Evolutionary conservation across 2,329 filamentous ascomycete species (phyloP), one percentile per base, ranked within the genome.

Genomic region (Huntiella omanensis): DNA sequence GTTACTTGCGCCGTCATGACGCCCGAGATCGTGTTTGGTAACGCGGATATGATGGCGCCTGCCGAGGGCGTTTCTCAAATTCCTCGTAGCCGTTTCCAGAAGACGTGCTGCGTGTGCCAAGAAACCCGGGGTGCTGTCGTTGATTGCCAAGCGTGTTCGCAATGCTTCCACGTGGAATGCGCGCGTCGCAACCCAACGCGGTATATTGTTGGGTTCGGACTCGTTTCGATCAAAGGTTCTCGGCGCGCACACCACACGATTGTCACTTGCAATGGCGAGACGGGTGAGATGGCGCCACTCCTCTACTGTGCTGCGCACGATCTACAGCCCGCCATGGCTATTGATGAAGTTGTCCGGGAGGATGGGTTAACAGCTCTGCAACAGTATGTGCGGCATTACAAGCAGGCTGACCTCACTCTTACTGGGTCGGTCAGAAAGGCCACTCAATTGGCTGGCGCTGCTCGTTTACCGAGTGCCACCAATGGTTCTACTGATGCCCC

Each of bases 371-470:
- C 79, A 54, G 85, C 83, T 7, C 64, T 98, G 43, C 86, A 95
- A 59, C 69, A 93, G 19, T 98, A 83, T 58, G 83, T 81, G 39
- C 80, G 80, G 53, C 86, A 80, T 49, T 95, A 85, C 67, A 98
- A 98, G 61, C 88, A 96, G 62, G 88, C 91, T 6, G 91, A 98
- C 58, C 71, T 88, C 36, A 76, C 83, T 2, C 65, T 95, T 54
- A 95, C 87, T 2, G 91, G 91, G 22, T 95, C 88, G 13, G 84
- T 91, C 16, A 80, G 91, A 46, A 95, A 94, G 62, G 88, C 91
- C 16, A 91, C 84, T 49, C 71, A 91, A 37, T 73, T 80, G 56
- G 75, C 40, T 11, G n/a, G 22, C 11, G 63, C 62, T 55, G 60
- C 62, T 2, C 56, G 58, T 32, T n/a, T 32, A 19, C 22, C 22